Percentiles rank a stretch among this genome's conserved stretches.
Evolutionary conservation across 768 basidiomycete species (phyloP).

Genomic region (Hygrophorus pudorinus): DNA sequence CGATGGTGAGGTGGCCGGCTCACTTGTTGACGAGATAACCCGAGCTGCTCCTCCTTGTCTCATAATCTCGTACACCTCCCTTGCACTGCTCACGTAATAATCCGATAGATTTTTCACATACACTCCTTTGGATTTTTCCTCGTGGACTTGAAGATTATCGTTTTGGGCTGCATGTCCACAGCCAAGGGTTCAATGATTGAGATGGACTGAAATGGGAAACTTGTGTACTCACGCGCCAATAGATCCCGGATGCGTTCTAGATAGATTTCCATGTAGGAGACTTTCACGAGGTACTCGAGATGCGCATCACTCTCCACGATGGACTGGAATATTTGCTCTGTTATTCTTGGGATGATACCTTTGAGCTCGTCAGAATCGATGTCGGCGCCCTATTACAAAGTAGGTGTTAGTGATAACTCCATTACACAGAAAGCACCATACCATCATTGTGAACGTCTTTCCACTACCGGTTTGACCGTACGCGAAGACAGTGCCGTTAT

Average conservation of each 20-base stretch:
- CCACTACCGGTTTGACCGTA: constrained; percentile 85
- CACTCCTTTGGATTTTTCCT: constrained; percentile 94
- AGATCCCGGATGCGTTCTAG: constrained; percentile 93
- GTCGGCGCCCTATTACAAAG: constrained; percentile 70
- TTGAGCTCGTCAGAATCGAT: constrained; percentile 90
- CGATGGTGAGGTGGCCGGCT: constrained; percentile 19
- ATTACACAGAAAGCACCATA: constrained; percentile 17
- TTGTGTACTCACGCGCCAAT: constrained; percentile 68
- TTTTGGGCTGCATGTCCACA: constrained; percentile 64
- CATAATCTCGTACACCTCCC: constrained; percentile 99
- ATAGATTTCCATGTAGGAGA: constrained; percentile 99
- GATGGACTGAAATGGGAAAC: background rate
- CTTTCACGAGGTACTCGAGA: constrained; percentile 97
- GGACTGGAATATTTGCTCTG: constrained; percentile 97
- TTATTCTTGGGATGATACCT: constrained; percentile 96
- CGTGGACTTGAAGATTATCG: constrained; percentile 96
- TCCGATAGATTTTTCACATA: constrained; percentile 97
- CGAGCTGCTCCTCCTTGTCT: constrained; percentile 86
- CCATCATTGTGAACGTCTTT: constrained; percentile 99
- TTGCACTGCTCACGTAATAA: constrained; percentile 93
- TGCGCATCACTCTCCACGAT: constrained; percentile 93
- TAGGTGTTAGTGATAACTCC: constrained; percentile 9
- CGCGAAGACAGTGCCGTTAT: constrained; percentile 93
- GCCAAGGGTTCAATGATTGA: background rate
- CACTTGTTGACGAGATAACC: constrained; percentile 91